Evolutionary conservation across 2,329 filamentous ascomycete species (phyloP), one percentile per base, ranked within the genome.

Genomic region (Fusarium anguioides): DNA sequence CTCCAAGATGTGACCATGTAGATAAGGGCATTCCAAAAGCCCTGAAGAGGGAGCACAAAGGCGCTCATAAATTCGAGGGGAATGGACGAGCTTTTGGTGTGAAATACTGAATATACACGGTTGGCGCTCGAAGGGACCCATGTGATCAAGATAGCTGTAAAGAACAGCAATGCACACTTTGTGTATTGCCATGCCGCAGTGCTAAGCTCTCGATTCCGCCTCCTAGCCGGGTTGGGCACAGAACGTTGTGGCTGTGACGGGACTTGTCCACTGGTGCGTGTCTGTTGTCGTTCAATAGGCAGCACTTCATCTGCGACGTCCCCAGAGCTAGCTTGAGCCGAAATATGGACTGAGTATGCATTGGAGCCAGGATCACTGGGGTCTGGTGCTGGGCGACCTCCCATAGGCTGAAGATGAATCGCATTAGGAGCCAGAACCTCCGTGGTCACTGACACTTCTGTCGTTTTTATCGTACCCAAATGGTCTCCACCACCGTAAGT

Each of bases 1-100:
- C 85, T 78, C 82, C 88, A 87, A 8, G 90, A 92, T 2, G 91
- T 93, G 12, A 86, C 83, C 17, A 88, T 79, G 77, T 96, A 96
- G 68, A 96, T 93, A 58, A 91, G 77, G 18, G 89, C 87, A 75
- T 96, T 96, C 92, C 92, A 96, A 72, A 94, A 91, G 0, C 93
- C 93, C 75, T 96, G 93, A 0, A 94, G 83, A 0, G 93, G 92
- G 10, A 96, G 83, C 2, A 96, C 92, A 37, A 93, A 84, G 0
- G 91, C 88, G 21, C 90, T 89, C 66, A 89, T 86, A 66, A 91
- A 88, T 71, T 92, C 88, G 23, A 96, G 84, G 0, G 83, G 80
- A 26, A 89, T 83, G 9, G 82, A 84, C 1, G 84, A 78, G 6
- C 82, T 59, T 24, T 84, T 78, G 0, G 83, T 80, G 71, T 90